Conservation (phyloP, 73 alveolate species). For the Paramecium caudatum region DNA sequence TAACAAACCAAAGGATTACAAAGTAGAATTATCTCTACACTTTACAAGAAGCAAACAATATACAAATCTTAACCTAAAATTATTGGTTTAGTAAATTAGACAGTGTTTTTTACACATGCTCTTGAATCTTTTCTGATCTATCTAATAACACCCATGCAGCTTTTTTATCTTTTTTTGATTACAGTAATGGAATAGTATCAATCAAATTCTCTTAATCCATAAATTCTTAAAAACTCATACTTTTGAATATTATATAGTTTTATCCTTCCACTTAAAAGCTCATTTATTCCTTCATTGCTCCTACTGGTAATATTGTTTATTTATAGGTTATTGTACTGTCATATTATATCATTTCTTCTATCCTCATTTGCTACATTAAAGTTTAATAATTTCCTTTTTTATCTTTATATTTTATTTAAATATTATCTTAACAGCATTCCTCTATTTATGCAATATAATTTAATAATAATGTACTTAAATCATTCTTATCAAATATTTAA, state of each 20-base stretch:
- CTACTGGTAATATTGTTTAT: slow-evolving; percentile 49
- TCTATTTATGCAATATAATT: not conserved
- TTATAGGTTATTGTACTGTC: slow-evolving; percentile 35
- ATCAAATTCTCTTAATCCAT: slow-evolving; percentile 36
- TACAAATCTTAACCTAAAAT: not conserved
- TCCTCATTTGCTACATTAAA: not conserved
- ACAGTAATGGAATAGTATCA: not conserved
- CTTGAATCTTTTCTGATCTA: not conserved
- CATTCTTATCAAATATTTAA: slow-evolving; percentile 22
- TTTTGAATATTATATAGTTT: not conserved
- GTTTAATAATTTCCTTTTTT: slow-evolving; percentile 44
- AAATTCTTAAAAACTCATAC: slow-evolving; percentile 18
- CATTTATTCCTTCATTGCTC: slow-evolving; percentile 52
- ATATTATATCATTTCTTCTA: slow-evolving; percentile 20
- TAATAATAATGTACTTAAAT: not conserved
- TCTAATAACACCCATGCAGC: slow-evolving; percentile 37
- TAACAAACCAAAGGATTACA: not conserved
- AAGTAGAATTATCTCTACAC: slow-evolving; percentile 35
- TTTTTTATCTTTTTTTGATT: slow-evolving; percentile 9
- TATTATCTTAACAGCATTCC: slow-evolving; percentile 29
- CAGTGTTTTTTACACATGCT: not conserved
- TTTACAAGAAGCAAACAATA: slow-evolving; percentile 17
- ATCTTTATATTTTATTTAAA: slow-evolving; percentile 43
- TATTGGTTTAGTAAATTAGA: not conserved
- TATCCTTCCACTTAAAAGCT: slow-evolving; percentile 18